A percentile compares a stretch with the other conserved stretches of the same genome.
Conservation (phyloP, 139 green algal species). For the Desmodesmus armatus region DNA sequence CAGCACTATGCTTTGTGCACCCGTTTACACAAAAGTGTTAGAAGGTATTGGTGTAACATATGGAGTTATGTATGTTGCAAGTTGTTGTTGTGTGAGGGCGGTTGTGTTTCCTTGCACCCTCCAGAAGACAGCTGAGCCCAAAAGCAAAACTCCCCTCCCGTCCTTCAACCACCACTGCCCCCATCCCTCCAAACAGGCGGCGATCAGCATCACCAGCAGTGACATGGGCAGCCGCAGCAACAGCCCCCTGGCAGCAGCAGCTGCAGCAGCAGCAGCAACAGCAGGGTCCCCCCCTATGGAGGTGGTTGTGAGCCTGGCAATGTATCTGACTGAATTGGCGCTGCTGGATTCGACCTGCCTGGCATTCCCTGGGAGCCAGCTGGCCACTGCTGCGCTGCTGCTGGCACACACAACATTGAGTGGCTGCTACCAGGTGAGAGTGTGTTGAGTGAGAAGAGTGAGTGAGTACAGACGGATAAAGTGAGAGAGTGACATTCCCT, state of each 20-base stretch:
- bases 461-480: background rate
- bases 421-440: background rate
- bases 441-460: background rate
- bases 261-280: background rate
- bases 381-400: conserved; percentile 23
- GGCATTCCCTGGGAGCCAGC: background rate
- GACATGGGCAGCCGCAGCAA: background rate
- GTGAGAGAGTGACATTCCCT: background rate
- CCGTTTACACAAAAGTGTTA: background rate
- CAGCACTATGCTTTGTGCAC: background rate
- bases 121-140: background rate
- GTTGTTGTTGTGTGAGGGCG: background rate
- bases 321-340: conserved; percentile 26
- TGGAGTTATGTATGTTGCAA: background rate
- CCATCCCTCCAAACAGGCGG: background rate
- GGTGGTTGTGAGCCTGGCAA: conserved; percentile 10
- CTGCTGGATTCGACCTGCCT: background rate
- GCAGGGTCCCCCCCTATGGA: conserved; percentile 3
- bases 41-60: too few relatives aligned
- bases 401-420: conserved; percentile 12
- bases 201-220: background rate
- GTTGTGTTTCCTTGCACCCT: background rate
- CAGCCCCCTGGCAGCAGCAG: background rate
- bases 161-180: background rate
- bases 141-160: too few relatives aligned